Base-by-base conservation (phyloP, 352 stramenopile species). In the Pythium scleroteichum region DNA sequence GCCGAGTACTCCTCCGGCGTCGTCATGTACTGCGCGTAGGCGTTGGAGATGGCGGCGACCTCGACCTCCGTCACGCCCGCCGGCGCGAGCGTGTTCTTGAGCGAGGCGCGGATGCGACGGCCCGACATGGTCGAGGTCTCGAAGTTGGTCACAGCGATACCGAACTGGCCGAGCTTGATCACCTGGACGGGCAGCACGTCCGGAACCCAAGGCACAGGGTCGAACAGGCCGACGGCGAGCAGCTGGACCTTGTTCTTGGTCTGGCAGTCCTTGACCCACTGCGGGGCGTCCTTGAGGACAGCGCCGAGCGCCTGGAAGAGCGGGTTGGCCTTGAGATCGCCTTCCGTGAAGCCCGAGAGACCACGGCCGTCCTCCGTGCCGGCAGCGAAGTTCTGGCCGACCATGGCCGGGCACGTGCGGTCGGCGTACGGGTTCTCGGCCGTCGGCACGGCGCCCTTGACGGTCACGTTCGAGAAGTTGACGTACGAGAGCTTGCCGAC, bases 71-170 rank as follows among this genome's bases (percentile, higher is more conserved):
- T 73, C 6, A 82, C 69, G 3, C 71, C 69, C 0, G 33, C 64
- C 4, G 40, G 24, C 3, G 29, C 35, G 9, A 89, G 35, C 7
- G 59, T 70, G 3, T 32, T 53, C 49, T 68, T 65, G 12, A 87
- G 38, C 0, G 73, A 74, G 1, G 61, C 19, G 13, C 72, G 63
- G 13, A 90, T 81, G 2, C 80, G 68, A 24, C 77, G 62, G 3
- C 80, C 80, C 14, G 78, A 56, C 80, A 88, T 90, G 1, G 76
- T 87, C 4, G 79, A 73, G 6, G 79, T 75, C 60, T 90, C 80
- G 32, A 88, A 88, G 32, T 70, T 81, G 22, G 75, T 73, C 6
- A 79, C 66, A 9, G 75, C 76, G 14, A 90, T 55, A 10, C 56
- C 76, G 22, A 90, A 69, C 33, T 82, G 73, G 7, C 79, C 80